phyloP scores from a whole-genome alignment of 2,329 filamentous ascomycete species.

The Trichoderma atroviride region DNA sequence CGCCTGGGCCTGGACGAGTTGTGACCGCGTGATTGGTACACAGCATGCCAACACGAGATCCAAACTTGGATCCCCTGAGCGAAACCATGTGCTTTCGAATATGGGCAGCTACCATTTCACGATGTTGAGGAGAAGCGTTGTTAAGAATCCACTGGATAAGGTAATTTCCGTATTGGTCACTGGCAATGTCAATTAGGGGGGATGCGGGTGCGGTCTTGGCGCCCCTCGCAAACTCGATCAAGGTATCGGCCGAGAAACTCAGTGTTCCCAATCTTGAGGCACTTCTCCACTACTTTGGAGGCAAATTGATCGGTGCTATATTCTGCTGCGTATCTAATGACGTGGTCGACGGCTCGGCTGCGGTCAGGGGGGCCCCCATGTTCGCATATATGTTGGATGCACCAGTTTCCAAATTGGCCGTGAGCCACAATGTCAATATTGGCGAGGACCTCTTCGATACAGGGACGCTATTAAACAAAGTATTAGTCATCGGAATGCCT shows the following conservation, averaged over 20 bases:
- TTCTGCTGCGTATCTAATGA: slow-evolving; percentile 88
- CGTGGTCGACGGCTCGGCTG: slow-evolving; percentile 91
- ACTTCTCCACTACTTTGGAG: slow-evolving; percentile 99
- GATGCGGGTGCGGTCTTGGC: slow-evolving; percentile 88
- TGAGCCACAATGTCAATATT: slow-evolving; percentile 97
- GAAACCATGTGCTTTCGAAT: slow-evolving; percentile 99
- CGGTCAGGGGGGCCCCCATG: slow-evolving; percentile 90
- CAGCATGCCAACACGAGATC: slow-evolving; percentile 96
- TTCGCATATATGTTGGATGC: slow-evolving; percentile 98
- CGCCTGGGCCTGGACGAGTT: slow-evolving; percentile 84
- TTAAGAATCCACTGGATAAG: slow-evolving; percentile 96
- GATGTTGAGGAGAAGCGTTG: slow-evolving; percentile 82
- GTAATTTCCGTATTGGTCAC: slow-evolving; percentile 98
- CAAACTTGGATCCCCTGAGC: slow-evolving; percentile 95
- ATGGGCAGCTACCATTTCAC: slow-evolving; percentile 88
- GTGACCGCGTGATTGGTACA: slow-evolving; percentile 92
- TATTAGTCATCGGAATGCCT: slow-evolving; percentile 28
- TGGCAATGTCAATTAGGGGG: slow-evolving; percentile 94
- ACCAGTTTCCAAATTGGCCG: slow-evolving; percentile 99
- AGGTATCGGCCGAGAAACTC: slow-evolving; percentile 94
- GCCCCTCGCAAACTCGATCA: slow-evolving; percentile 89
- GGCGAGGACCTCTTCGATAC: slow-evolving; percentile 91
- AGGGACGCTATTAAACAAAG: slow-evolving; percentile 70
- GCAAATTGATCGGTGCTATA: slow-evolving; percentile 99
- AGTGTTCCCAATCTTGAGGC: slow-evolving; percentile 88